Evolutionary conservation across 2,329 filamentous ascomycete genomes (phyloP), one percentile per base, ranked within the genome.

Genomic region (Hypocreales sp.): DNA sequence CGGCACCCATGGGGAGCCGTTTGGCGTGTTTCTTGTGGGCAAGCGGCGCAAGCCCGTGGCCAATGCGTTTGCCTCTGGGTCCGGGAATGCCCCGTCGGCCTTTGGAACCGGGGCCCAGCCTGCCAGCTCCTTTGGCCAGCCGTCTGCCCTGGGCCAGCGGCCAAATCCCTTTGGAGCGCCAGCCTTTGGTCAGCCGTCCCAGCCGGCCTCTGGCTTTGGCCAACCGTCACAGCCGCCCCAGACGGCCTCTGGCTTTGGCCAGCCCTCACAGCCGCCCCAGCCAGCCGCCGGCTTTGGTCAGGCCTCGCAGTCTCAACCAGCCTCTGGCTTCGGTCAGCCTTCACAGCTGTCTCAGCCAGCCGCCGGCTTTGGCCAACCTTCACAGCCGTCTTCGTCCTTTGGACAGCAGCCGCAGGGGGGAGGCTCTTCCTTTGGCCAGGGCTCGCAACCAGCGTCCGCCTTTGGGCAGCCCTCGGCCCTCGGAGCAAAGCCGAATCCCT

Each of bases 21-120:
- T 53, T 30, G 58, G 60, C 24, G 46, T 54, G 25, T 69, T 67
- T 34, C 42, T 48, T 1, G 52, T 54, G 8, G 56, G 56, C 20
- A 54, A 44, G 36, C 37, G 45, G 35, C 33, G 45, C 18, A 38
- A 37, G 15, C 38, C 42, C 13, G 32, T 36, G 7, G 36, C 37
- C 36, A 63, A 52, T 40, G 49, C 65, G 2, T 69, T 70, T 38
- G 55, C 49, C 13, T 26, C 44, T 10, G 35, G 30, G 23, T 18
- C 27, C 27, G 31, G 34, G 26, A 20, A 35, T n/a, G 25, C 29
- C 5, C 8, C 40, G 10, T 41, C 39, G n/a, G 35, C 50, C 5
- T 53, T 56, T 31, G 54, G 51, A 18, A 38, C 34, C 13, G 37
- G 31, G 15, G 29, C 43, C 14, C 28, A 34, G 13, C 26, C 35